Percentiles rank a stretch among this genome's conserved stretches.
phyloP scores from a whole-genome alignment of 2,329 filamentous ascomycete species.

The Hymenoscyphus linearis region DNA sequence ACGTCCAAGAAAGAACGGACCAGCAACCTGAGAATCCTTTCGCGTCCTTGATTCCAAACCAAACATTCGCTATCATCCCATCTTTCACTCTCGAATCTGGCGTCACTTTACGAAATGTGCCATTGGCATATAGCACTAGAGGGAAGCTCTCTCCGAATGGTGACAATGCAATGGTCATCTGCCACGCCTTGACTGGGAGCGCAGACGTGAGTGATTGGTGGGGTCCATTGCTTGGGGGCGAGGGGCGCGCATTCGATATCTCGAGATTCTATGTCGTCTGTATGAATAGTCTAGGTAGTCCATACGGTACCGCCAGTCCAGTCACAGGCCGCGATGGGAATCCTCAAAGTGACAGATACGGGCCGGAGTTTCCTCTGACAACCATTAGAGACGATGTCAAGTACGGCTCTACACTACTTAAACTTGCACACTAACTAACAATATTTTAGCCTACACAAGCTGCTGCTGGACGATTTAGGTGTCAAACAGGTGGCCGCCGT shows the following conservation, averaged over 20 bases:
- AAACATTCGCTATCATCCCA: conserved; percentile 80
- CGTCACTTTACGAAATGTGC: conserved; percentile 71
- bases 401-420: conserved; percentile 45
- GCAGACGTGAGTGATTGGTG: conserved; percentile 86
- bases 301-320: conserved; percentile 81
- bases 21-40: conserved; percentile 78
- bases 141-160: conserved; percentile 53
- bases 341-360: conserved; percentile 68
- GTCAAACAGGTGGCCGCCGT: conserved; percentile 74
- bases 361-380: conserved; percentile 92
- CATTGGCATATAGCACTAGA: conserved; percentile 62
- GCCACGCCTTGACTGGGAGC: conserved; percentile 80
- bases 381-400: conserved; percentile 94
- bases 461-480: conserved; percentile 74
- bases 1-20: conserved; percentile 32
- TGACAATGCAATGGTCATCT: conserved; percentile 70
- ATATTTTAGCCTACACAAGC: conserved; percentile 62
- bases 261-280: conserved; percentile 81
- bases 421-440: conserved; percentile 15
- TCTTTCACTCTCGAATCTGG: conserved; percentile 92
- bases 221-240: conserved; percentile 74
- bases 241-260: conserved; percentile 74
- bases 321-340: conserved; percentile 86
- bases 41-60: conserved; percentile 77
- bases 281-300: conserved; percentile 80